A percentile compares a stretch with the other conserved stretches of the same genome.
Conservation (phyloP, 2,329 filamentous ascomycete genomes). For the Malbranchea cinnamomea region DNA sequence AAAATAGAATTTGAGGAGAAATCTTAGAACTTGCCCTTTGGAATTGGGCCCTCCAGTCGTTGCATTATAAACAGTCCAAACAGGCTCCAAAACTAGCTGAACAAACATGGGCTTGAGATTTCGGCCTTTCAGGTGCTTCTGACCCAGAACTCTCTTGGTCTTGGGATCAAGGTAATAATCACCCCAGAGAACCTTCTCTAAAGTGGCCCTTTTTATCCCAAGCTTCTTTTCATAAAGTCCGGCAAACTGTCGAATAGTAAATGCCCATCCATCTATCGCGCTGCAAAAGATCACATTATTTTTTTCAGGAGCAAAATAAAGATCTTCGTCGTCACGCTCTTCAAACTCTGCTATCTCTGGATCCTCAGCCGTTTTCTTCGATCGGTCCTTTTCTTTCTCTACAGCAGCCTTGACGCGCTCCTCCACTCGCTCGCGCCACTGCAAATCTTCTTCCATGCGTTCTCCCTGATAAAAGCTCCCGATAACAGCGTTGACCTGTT, state of each 20-base stretch:
- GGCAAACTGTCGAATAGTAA: constrained; percentile 89
- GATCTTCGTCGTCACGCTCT: constrained; percentile 86
- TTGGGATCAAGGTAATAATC: constrained; percentile 95
- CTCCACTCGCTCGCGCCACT: constrained; percentile 89
- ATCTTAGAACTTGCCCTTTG: constrained; percentile 52
- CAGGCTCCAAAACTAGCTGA: constrained; percentile 83
- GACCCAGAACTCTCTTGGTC: constrained; percentile 79
- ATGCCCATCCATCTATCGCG: constrained; percentile 97
- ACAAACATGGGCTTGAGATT: constrained; percentile 94
- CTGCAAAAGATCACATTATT: constrained; percentile 99
- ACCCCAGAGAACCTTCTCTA: constrained; percentile 95
- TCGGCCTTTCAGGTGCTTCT: constrained; percentile 85
- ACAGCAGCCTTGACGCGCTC: constrained; percentile 61
- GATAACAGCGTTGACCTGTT: constrained; percentile 93
- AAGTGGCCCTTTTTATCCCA: constrained; percentile 70
- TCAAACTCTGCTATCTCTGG: constrained; percentile 51
- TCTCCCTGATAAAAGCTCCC: constrained; percentile 97
- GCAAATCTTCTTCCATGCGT: constrained; percentile 93
- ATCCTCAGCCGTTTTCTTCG: constrained; percentile 30
- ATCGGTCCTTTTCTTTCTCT: constrained; percentile 40
- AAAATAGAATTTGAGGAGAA: constrained; percentile 4
- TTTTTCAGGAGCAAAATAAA: constrained; percentile 95
- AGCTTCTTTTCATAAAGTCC: constrained; percentile 91
- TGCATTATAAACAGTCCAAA: constrained; percentile 91
- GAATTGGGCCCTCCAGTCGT: constrained; percentile 69